These are phyloP conservation scores for Pyrus bretschneideri DNA, from an alignment of 306 rosid species.

Conservation along the genomic window DNA sequence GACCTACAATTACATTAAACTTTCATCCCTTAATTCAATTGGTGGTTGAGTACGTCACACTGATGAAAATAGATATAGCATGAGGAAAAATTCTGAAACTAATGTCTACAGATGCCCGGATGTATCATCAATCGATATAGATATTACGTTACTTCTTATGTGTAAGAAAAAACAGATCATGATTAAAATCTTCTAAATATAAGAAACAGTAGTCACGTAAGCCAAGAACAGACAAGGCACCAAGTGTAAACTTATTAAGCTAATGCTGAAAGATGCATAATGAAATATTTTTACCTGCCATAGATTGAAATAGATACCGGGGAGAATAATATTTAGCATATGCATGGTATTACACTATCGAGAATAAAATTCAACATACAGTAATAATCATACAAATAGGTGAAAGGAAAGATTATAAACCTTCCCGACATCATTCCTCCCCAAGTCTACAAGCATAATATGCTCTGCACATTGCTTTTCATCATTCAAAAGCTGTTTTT, in stretches of 20 bases:
- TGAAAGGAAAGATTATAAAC: conserved; percentile 33
- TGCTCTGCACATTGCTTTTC: conserved; percentile 93
- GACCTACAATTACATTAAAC: conserved; percentile 46
- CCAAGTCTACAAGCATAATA: conserved; percentile 90
- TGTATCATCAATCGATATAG: neutral
- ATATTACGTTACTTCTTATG: neutral
- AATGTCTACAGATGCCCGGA: too few species aligned
- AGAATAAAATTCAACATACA: too few species aligned
- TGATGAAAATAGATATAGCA: neutral
- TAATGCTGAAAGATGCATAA: neutral
- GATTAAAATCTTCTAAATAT: neutral
- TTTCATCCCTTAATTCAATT: conserved; percentile 1
- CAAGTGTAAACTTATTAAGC: neutral
- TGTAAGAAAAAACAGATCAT: neutral
- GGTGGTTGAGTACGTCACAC: neutral
- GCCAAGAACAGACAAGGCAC: neutral
- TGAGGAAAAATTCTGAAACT: neutral
- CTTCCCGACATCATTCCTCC: conserved; percentile 97
- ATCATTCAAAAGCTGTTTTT: conserved; percentile 72
- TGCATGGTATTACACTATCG: too few species aligned
- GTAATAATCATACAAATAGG: neutral
- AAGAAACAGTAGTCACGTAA: neutral
- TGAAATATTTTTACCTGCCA: neutral
- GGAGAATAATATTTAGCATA: neutral
- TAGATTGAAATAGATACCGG: neutral